Base-by-base conservation (phyloP, 805 yeast species). In the Starmerella vaccinii region DNA sequence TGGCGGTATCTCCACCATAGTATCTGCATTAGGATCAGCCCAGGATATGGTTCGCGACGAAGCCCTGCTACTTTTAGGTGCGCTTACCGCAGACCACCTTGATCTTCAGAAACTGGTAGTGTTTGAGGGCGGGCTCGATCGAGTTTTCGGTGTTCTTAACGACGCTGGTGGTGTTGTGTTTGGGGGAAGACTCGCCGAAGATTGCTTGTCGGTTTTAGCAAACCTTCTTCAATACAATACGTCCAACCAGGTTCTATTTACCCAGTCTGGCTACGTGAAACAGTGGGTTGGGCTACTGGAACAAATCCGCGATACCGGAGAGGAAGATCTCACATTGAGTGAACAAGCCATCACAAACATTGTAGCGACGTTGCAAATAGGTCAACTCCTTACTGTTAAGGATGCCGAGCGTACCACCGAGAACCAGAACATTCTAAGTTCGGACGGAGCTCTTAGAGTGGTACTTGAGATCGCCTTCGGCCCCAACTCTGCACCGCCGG, bases 61-160 rank as follows among this genome's bases (percentile, higher is more conserved):
- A 66, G 79, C 92, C 2, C 81, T 90, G 33, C 67, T 90, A 47
- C 69, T 94, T n/a, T 70, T 94, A 46, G 81, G 84, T 81, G 82
- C 88, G 10, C 72, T 92, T 2, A 94, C 81, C 12, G 81, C 81
- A 58, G 82, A 84, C 53, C 85, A 87, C 59, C 78, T 81, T 52
- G 90, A 86, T 64, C 80, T 90, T 29, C 98, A 92, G 64, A 89
- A 88, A 61, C 69, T 92, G 18, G 94, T 94, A 9, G 98, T 95
- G 0, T 92, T 92, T 63, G 97, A 92, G 63, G 89, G 86, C 58
- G 82, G 94, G 0, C 89, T 92, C 62, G 96, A 87, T 54, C 78
- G 74, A 53, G 67, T 88, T 12, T 89, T 90, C 60, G 73, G 71
- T n/a, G 82, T 92, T 13, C 80, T 90, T 22, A 80, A 78, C 15